These are phyloP conservation scores for Coix lacrymajobi DNA, from an alignment of 176 grass and related monocot genomes.

Conservation along the genomic window DNA sequence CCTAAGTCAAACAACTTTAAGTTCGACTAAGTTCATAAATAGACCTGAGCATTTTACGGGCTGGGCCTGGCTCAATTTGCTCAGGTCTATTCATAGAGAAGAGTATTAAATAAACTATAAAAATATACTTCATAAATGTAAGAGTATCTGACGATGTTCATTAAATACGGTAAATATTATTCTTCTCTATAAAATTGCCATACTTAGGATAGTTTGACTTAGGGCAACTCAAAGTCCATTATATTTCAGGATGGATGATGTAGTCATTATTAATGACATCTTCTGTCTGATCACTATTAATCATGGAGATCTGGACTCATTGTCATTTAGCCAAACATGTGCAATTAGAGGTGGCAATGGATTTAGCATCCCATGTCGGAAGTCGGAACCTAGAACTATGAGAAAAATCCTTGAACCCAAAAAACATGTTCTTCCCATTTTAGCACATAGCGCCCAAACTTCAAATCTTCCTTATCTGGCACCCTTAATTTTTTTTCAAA, in stretches of 20 bases:
- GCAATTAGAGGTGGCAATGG: neutral
- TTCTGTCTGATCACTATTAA: neutral
- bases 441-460: too few species aligned
- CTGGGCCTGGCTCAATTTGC: too few species aligned
- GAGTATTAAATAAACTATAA: neutral
- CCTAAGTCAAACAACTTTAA: neutral
- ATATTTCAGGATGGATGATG: neutral
- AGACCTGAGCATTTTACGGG: too few species aligned
- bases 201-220: neutral
- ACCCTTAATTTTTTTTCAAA: too few species aligned
- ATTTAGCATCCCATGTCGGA: neutral
- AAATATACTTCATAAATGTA: neutral
- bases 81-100: too few species aligned
- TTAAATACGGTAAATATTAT: neutral
- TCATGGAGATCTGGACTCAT: neutral
- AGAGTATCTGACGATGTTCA: neutral
- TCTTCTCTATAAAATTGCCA: neutral
- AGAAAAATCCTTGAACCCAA: too few species aligned
- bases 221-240: neutral
- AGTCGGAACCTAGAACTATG: too few species aligned
- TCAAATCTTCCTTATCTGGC: too few species aligned
- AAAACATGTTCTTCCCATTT: too few species aligned
- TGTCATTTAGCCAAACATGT: neutral
- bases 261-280: neutral
- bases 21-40: neutral